Conservation (phyloP, 2,329 filamentous ascomycete species). For the Beauveria varroae region DNA sequence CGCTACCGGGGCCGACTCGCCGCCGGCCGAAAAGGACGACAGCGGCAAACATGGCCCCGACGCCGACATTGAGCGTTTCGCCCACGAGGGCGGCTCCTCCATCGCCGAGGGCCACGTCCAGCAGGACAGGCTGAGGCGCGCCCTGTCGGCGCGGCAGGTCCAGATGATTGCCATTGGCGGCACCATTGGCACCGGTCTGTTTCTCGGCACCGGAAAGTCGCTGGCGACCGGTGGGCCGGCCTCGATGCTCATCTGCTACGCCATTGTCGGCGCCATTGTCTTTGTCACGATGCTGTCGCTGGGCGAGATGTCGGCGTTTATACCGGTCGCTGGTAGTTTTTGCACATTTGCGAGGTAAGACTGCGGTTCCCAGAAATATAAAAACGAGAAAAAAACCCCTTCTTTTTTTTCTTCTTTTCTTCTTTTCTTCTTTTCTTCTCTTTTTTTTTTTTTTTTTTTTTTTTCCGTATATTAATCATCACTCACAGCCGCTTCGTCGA, state of each 20-base stretch:
- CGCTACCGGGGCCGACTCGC: not conserved
- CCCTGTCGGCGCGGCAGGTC: conserved; percentile 53
- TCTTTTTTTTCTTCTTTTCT: too few relatives aligned
- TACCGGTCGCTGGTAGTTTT: conserved; percentile 45
- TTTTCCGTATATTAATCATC: not conserved
- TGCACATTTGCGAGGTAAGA: conserved; percentile 38
- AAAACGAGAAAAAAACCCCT: not conserved
- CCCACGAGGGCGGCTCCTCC: not conserved
- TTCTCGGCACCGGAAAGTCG: conserved; percentile 54
- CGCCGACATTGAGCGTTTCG: not conserved
- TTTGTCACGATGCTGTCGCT: conserved; percentile 51
- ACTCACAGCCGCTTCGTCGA: conserved; percentile 38
- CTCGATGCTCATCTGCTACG: conserved; percentile 49
- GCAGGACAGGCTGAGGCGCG: conserved; percentile 43
- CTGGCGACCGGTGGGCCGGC: conserved; percentile 53
- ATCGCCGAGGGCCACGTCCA: conserved; percentile 16
- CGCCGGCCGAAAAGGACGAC: conserved; percentile 1
- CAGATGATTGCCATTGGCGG: conserved; percentile 60
- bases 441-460: too few relatives aligned
- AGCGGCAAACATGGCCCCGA: not conserved
- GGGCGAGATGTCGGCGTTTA: conserved; percentile 53
- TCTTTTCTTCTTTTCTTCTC: too few relatives aligned
- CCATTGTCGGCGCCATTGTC: conserved; percentile 49
- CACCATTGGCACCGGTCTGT: conserved; percentile 54
- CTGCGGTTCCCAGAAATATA: not conserved